Evolutionary conservation across 495 filamentous ascomycete genomes (phyloP), one percentile per base, ranked within the genome.

Genomic region (Aspergillus olivimuriae): DNA sequence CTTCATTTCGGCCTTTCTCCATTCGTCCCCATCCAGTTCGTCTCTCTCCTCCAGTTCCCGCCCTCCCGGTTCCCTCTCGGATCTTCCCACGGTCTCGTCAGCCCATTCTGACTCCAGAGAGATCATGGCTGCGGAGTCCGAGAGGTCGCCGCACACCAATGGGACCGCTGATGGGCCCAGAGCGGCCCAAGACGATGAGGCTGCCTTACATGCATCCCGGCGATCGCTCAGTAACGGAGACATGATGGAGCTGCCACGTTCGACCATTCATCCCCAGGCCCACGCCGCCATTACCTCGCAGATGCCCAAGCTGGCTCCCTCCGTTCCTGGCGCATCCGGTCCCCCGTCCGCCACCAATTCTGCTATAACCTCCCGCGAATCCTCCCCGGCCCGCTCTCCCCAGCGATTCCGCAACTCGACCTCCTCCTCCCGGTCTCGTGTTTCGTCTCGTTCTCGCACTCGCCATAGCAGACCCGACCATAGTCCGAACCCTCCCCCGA

Each of bases 391-490:
- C 35, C 63, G 68, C 41, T 56, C 53, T 24, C 60, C 65, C 34
- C 59, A 62, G 32, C 65, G 63, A 20, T 50, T 56, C 12, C 53
- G 43, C 50, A 65, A 60, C 46, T 55, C 63, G 14, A 54, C n/a
- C n/a, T n/a, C n/a, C n/a, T n/a, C 54, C 15, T 51, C 62, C 5
- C 50, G 48, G 20, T 53, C 55, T 26, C 56, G 65, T 41, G 44
- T 60, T 4, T 51, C 67, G 10, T 68, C 73, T 37, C 70, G 76
- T 47, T 83, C 85, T 39, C 77, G 84, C 52, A 87, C 86, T 65
- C 82, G n/a, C n/a, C n/a, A n/a, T n/a, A n/a, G 79, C 59, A 72
- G 74, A 43, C 76, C 82, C 46, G 86, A 90, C 41, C 64, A 72
- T 28, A 89, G 82, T 51, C 87, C 87, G 1, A 69, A 68, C 43